Evolutionary conservation across 2,329 filamentous ascomycete species (phyloP), one percentile per base, ranked within the genome.

Genomic region (Talaromyces sp.): DNA sequence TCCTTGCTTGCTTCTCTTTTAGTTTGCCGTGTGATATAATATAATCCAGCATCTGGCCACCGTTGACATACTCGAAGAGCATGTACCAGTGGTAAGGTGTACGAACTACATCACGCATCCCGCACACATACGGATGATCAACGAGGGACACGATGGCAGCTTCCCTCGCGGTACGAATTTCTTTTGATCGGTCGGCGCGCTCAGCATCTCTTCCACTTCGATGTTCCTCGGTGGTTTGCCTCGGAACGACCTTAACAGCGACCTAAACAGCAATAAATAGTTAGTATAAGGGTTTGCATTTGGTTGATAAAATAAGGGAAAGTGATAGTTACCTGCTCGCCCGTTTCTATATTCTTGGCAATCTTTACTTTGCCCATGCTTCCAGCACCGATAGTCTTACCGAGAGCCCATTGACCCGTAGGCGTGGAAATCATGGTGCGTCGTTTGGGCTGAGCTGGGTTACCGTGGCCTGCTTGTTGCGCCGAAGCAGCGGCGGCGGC

Each of bases 11-110:
- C 80, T 98, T 98, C 81, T 99, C 95, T 83, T 98, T 98, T 69
- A 99, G 83, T 74, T 96, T 91, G 66, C 94, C 95, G 74, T 99
- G 95, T 3, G 93, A 97, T 75, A 99, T 99, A 77, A 99, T 99
- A 80, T 98, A 99, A 81, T 99, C 95, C 68, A 99, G 88, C 95
- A 99, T 98, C 80, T 99, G 95, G 19, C 95, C 95, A 58, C 95
- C 95, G 75, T 99, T 97, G 78, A 99, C 95, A 77, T 95, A 97
- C 81, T 99, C 95, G 75, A 97, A 99, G 61, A 99, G 88, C 95
- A 99, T 99, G 80, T 99, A 99, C 95, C 95, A 99, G 79, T 99
- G 95, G 77, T 97, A 95, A 74, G 95, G 94, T 60, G 95, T 98
- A 65, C 93, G 90, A 65, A 98, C 91, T 29, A 97, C 93, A 80